Percentiles rank a stretch among this genome's conserved stretches.
Evolutionary conservation across 768 basidiomycete genomes (phyloP).

Genomic region (Kwoniella sp.): DNA sequence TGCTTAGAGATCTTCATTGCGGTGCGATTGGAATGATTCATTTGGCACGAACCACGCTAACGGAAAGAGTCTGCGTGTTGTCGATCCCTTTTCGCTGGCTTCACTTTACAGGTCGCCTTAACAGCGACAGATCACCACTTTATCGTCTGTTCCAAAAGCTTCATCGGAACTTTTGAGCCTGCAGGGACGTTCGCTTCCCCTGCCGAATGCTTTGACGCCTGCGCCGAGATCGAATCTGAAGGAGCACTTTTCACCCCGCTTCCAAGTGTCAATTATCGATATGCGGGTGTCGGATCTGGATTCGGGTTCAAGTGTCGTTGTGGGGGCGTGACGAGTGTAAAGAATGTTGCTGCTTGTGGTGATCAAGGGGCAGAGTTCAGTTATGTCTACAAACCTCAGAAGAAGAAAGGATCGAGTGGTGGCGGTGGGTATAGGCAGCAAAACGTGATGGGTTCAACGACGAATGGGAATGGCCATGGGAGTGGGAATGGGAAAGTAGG

Average conservation of each 20-base stretch:
- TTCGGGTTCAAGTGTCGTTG: constrained; percentile 9
- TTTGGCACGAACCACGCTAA: no score
- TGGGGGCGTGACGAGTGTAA: constrained; percentile 5
- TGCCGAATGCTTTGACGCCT: constrained; percentile 5
- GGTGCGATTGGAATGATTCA: no score
- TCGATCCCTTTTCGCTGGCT: no score
- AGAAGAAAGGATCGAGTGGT: not conserved
- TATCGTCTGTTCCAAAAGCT: not conserved
- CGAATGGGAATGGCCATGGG: not conserved
- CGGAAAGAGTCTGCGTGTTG: no score
- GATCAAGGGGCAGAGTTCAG: constrained; percentile 3
- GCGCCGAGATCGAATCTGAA: not conserved
- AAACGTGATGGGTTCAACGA: not conserved
- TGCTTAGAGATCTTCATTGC: no score
- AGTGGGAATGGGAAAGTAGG: not conserved
- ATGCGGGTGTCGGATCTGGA: not conserved
- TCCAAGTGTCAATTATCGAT: not conserved
- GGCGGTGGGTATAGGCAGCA: not conserved
- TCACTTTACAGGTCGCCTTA: constrained; percentile 9
- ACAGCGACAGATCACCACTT: constrained; percentile 8
- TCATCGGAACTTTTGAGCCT: constrained; percentile 8
- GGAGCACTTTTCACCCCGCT: constrained; percentile 4
- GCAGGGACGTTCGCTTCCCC: constrained; percentile 4
- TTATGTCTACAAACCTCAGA: constrained; percentile 7
- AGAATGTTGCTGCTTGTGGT: constrained; percentile 10